Evolutionary conservation across 495 filamentous ascomycete genomes (phyloP).

Genomic region (Hyaloscypha variabilis): DNA sequence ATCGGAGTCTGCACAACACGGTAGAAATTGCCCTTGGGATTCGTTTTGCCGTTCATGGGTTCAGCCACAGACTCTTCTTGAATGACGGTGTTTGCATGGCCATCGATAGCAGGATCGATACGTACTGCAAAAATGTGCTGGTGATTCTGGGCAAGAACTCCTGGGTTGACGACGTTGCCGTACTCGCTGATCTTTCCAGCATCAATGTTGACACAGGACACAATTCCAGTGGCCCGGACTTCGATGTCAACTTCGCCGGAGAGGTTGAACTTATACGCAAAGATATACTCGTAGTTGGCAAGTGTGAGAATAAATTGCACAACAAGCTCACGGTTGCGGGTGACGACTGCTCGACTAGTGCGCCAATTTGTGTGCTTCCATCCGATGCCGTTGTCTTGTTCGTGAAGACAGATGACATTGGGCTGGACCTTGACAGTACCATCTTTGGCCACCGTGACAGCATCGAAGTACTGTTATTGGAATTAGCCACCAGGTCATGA

Average conservation of each 20-base stretch:
- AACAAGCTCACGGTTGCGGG: constrained; percentile 70
- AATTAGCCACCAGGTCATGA: neutral
- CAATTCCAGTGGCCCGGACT: constrained; percentile 82
- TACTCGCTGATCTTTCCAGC: constrained; percentile 36
- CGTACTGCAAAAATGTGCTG: constrained; percentile 72
- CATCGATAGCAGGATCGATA: constrained; percentile 66
- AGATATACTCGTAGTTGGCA: constrained; percentile 47
- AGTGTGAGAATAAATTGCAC: constrained; percentile 75
- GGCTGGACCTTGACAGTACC: constrained; percentile 63
- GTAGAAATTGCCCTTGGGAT: constrained; percentile 21
- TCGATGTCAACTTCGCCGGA: constrained; percentile 68
- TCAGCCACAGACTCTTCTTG: constrained; percentile 52
- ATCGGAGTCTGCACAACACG: constrained; percentile 14
- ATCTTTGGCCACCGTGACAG: constrained; percentile 52
- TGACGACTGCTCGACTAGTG: constrained; percentile 66
- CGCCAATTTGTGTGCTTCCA: constrained; percentile 88
- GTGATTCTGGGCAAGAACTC: constrained; percentile 54
- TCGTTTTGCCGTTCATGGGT: constrained; percentile 48
- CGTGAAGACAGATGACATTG: constrained; percentile 81
- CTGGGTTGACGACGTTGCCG: constrained; percentile 70
- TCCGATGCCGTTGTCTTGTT: constrained; percentile 72
- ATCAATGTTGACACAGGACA: constrained; percentile 40
- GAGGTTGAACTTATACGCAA: constrained; percentile 54
- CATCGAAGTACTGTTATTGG: constrained; percentile 59
- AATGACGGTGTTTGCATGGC: constrained; percentile 63